Conservation (phyloP, 1,284 basidiomycete species). For the Melampsora americana region DNA sequence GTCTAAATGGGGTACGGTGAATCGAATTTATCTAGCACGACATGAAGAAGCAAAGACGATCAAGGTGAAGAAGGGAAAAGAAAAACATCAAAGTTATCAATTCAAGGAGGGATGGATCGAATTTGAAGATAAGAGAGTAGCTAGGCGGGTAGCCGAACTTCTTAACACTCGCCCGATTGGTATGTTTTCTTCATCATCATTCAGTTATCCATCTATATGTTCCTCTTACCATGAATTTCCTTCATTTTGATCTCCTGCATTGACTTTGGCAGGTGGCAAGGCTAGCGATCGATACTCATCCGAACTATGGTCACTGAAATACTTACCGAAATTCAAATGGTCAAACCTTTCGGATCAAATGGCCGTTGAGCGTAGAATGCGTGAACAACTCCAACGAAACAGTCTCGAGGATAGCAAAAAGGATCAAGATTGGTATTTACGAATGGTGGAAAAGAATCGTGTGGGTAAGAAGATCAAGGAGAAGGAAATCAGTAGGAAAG, state of each 20-base stretch:
- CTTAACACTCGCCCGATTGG: conserved; percentile 91
- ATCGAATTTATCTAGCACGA: conserved; percentile 57
- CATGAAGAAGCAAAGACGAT: conserved; percentile 76
- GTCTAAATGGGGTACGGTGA: conserved; percentile 50
- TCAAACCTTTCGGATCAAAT: conserved; percentile 98
- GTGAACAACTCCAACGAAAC: conserved; percentile 78
- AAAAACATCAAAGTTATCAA: conserved; percentile 60
- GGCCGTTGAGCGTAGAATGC: conserved; percentile 91
- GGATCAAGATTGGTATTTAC: conserved; percentile 89
- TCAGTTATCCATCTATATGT: not conserved
- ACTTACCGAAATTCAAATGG: conserved; percentile 97
- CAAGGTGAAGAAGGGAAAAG: conserved; percentile 78
- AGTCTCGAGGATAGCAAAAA: conserved; percentile 81
- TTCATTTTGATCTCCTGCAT: conserved; percentile 1
- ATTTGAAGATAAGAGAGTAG: conserved; percentile 87
- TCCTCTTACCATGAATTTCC: not conserved
- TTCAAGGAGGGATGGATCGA: conserved; percentile 98
- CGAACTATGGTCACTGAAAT: conserved; percentile 99
- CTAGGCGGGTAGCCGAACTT: conserved; percentile 85
- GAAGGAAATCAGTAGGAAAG: conserved; percentile 54
- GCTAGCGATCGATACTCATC: conserved; percentile 84
- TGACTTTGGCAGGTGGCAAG: conserved; percentile 60
- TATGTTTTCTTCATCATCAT: conserved; percentile 20
- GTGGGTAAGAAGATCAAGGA: conserved; percentile 79
- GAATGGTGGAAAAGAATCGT: conserved; percentile 90